Evolutionary conservation across 2,329 filamentous ascomycete genomes (phyloP), one percentile per base, ranked within the genome.

Genomic region (Laburnicola sp.): DNA sequence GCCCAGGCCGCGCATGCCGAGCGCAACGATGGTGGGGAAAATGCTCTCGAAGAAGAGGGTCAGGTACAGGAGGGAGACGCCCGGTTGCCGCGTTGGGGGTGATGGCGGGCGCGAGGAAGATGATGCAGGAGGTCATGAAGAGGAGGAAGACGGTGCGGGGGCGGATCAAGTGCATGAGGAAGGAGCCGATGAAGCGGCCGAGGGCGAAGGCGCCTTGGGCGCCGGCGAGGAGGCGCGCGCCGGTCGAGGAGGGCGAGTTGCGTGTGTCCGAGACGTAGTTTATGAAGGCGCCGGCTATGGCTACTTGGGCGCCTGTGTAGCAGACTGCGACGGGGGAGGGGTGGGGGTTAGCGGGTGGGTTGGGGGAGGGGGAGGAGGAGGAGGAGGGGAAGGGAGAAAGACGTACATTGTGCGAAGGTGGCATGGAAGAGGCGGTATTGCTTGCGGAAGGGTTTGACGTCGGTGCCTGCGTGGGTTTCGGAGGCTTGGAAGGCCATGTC

Each of bases 21-120:
- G 80, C 3, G 88, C 85, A 59, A 91, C 91, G 53, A 94, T 86
- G 1, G 92, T 85, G 0, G 91, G 91, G 78, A 89, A 96, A 60
- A 90, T 83, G 0, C 86, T 88, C 70, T 93, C 89, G 64, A 89
- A 90, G 71, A 95, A 90, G 58, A 90, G 86, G 57, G 88, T 87
- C 26, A 92, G 62, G 34, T 86, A 78, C 2, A 88, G 75, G 57
- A 89, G 86, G n/a, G 83, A 77, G 50, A 85, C 77, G 11, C 80
- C 80, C 0, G 75, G 48, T 79, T 78, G 27, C 78, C 80, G 11
- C 66, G 69, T n/a, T 80, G n/a, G n/a, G 76, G 4, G 74, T 78
- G 50, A 85, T 82, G 8, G 79, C 70, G 0, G 80, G 76, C 4
- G 80, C 74, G 45, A 80, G 73, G 59, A 89, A 75, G 38, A 88